Percentiles rank a stretch among this genome's conserved stretches.
Conservation (phyloP, 306 rosid genomes). For the Notholithocarpus densiflorus region DNA sequence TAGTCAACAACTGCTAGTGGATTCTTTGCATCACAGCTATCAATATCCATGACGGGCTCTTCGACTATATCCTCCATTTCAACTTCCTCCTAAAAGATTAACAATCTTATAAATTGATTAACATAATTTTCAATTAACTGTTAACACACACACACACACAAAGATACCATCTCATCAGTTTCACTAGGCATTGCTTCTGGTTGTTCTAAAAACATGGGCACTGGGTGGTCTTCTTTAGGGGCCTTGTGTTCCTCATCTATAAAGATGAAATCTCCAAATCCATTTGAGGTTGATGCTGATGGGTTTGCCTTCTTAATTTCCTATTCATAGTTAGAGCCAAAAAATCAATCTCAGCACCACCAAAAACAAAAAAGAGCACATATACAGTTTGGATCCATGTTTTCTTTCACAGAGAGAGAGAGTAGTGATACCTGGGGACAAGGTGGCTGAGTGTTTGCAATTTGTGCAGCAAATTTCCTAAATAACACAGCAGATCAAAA, state of each 20-base stretch:
- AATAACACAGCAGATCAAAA: conserved; percentile 7
- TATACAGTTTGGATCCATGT: background rate
- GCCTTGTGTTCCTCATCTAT: conserved; percentile 70
- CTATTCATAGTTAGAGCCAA: conserved; percentile 28
- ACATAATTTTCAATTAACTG: conserved; percentile 8
- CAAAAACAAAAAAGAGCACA: background rate
- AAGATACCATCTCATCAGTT: conserved; percentile 60
- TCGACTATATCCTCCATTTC: conserved; percentile 90
- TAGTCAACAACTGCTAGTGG: conserved; percentile 86
- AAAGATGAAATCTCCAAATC: conserved; percentile 68
- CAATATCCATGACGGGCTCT: conserved; percentile 69
- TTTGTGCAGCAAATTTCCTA: conserved; percentile 85
- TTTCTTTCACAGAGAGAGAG: conserved; percentile 1
- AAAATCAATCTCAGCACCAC: conserved; percentile 17
- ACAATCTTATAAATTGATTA: conserved; percentile 2
- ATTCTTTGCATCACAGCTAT: conserved; percentile 52
- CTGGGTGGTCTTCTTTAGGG: conserved; percentile 61
- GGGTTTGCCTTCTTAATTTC: conserved; percentile 46
- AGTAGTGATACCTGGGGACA: conserved; percentile 44
- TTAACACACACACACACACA: background rate
- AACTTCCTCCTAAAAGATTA: conserved; percentile 59
- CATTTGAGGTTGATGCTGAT: conserved; percentile 28
- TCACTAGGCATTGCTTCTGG: conserved; percentile 31
- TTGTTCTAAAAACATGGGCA: conserved; percentile 79
- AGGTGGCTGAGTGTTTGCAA: conserved; percentile 50